These are phyloP conservation scores for Quercus tomentella DNA, from an alignment of 331 rosid genomes.

Conservation along the genomic window DNA sequence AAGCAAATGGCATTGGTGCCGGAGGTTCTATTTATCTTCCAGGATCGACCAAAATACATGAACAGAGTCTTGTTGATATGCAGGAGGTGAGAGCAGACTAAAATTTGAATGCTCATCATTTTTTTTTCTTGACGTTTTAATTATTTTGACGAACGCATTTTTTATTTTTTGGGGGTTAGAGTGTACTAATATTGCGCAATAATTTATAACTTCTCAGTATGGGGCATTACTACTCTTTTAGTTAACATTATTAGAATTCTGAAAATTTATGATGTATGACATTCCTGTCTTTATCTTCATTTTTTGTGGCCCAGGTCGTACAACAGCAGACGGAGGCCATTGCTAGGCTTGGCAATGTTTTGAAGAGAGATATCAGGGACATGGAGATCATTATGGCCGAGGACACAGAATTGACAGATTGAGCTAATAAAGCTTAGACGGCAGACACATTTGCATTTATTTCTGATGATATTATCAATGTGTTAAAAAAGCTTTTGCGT, in stretches of 20 bases:
- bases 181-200: not conserved
- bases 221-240: not conserved
- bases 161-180: not conserved
- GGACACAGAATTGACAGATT: slow-evolving; percentile 37
- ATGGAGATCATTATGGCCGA: slow-evolving; percentile 86
- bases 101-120: not conserved
- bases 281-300: not conserved
- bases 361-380: slow-evolving; percentile 82
- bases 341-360: slow-evolving; percentile 80
- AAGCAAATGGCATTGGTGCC: slow-evolving; percentile 53
- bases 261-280: not conserved
- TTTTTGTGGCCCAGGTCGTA: slow-evolving; percentile 57
- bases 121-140: not conserved
- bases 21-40: slow-evolving; percentile 68
- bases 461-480: not conserved
- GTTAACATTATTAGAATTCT: not conserved
- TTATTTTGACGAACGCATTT: not conserved
- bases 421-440: not conserved
- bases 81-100: slow-evolving; percentile 63
- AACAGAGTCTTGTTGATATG: slow-evolving; percentile 78
- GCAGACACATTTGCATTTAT: not conserved
- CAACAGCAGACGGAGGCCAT: slow-evolving; percentile 95
- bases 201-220: not conserved
- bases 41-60: slow-evolving; percentile 81
- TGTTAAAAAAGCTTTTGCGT: not conserved